Base-by-base conservation (phyloP, 2,329 filamentous ascomycete genomes). In the Zopfia rhizophila region DNA sequence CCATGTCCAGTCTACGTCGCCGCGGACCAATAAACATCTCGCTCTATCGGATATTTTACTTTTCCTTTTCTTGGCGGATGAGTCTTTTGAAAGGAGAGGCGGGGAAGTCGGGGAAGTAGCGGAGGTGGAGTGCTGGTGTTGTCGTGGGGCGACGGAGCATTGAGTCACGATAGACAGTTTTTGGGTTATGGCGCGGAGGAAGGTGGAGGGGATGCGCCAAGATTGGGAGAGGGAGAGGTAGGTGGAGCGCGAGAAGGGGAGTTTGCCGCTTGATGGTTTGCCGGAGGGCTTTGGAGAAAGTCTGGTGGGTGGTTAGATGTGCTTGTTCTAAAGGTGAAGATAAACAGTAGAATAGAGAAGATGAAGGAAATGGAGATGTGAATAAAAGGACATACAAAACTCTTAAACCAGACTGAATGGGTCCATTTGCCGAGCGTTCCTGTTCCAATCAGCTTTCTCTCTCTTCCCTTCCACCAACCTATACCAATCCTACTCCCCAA, bases 1-100 rank as follows among this genome's bases (percentile, higher is more conserved):
- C 49, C 49, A 56, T 2, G 53, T 56, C 53, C 53, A 56, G 21
- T 56, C 49, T 7, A 46, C 46, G 19, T 53, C 53, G 19, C 50
- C 47, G 11, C 50, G 38, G 28, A 56, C 33, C 4, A 56, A 35
- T 5, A 56, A 39, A 23, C 36, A 42, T 12, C 8, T 43, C 7
- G 50, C 39, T 10, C 12, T 1, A 18, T 42, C 27, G 19, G 52
- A 50, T 21, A 53, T 42, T 11, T 10, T 46, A 19, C 40, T 52
- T 7, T 12, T 14, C 21, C n/a, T 21, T 38, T 21, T 3, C n/a
- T 48, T 14, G 7, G 14, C 10, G 3, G 28, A 18, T 38, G 25
- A 10, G 3, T 24, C 10, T 6, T 18, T 5, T 25, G 33, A 12
- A 24, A 16, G 17, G 21, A 25, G 7, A 37, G 36, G n/a, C n/a